Base-by-base conservation (phyloP, 2,329 filamentous ascomycete genomes). In the Xylaria sp. region DNA sequence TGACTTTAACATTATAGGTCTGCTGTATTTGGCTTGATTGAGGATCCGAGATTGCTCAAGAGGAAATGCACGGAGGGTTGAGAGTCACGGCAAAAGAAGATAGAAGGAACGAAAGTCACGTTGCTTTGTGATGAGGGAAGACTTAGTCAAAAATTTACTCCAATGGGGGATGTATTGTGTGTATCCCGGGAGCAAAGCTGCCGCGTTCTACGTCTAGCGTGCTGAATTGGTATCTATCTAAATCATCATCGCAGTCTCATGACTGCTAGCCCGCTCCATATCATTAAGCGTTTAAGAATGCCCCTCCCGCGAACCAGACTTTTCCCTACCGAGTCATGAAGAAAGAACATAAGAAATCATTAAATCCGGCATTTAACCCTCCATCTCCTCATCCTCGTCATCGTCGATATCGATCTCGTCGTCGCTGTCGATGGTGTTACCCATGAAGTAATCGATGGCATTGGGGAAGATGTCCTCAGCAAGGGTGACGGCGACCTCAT, bases 351-450 rank as follows among this genome's bases (percentile, higher is more conserved):
- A 66, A 53, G 40, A 65, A 66, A 65, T 68, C 65, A 60, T 68
- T 53, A 63, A 57, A 17, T 31, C 40, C 17, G 28, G n/a, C 48
- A 20, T 61, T 44, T 73, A 74, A 28, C 71, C 72, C 65, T 74
- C 69, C 74, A 76, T 76, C 71, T 76, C 74, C 65, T 74, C 74
- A 48, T 76, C 75, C 63, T 76, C 75, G 44, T 74, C 77, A 1
- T 75, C 73, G 40, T 75, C 74, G 5, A 69, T 65, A 23, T 74
- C 75, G 54, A 74, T 23, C 6, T 77, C 75, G 54, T 74, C 68
- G 38, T 76, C 75, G 66, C 70, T 73, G 53, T 75, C 74, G 61
- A 75, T 74, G 46, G 65, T 57, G 66, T 74, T 73, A 42, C 67
- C 72, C 68, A 76, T 71, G 73, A 75, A 76, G 72, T 74, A 76